Conservation (phyloP, 805 yeast species). For the Teunomyces panamensis region DNA sequence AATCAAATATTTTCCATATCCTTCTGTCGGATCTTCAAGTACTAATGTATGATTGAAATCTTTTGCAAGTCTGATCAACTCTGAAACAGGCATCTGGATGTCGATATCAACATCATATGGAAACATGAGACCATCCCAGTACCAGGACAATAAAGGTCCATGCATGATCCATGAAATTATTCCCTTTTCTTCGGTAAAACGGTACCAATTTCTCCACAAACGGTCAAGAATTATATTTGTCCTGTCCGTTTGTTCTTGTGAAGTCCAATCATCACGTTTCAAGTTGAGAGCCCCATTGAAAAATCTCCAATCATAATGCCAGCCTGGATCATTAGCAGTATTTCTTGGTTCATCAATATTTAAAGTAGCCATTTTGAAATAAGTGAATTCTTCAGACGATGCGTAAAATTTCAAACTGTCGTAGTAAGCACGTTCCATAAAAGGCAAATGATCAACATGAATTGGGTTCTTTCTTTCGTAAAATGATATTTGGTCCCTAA, state of each 20-base stretch:
- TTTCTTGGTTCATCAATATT: constrained; percentile 27
- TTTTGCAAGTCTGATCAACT: constrained; percentile 20
- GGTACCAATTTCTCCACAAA: constrained; percentile 22
- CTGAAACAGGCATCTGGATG: constrained; percentile 26
- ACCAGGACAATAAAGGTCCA: constrained; percentile 27
- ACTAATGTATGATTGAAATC: constrained; percentile 22
- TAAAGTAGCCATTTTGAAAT: constrained; percentile 35
- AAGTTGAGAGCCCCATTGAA: constrained; percentile 19
- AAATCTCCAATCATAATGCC: constrained; percentile 29
- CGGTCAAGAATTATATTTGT: constrained; percentile 20
- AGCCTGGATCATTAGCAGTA: constrained; percentile 20
- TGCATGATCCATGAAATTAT: constrained; percentile 28
- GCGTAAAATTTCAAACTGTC: constrained; percentile 32
- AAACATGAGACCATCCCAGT: constrained; percentile 28
- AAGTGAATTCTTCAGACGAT: constrained; percentile 32
- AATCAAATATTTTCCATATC: constrained; percentile 55
- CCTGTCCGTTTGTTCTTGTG: constrained; percentile 19
- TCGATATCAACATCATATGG: constrained; percentile 31
- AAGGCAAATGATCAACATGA: constrained; percentile 14
- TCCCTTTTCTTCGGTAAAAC: constrained; percentile 24
- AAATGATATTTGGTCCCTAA: constrained; percentile 23
- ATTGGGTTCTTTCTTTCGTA: constrained; percentile 13
- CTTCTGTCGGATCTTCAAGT: constrained; percentile 36
- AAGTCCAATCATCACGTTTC: constrained; percentile 23
- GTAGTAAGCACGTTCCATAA: constrained; percentile 26